phyloP scores from a whole-genome alignment of 2,329 filamentous ascomycete species.

The Ophiostoma piceae region DNA sequence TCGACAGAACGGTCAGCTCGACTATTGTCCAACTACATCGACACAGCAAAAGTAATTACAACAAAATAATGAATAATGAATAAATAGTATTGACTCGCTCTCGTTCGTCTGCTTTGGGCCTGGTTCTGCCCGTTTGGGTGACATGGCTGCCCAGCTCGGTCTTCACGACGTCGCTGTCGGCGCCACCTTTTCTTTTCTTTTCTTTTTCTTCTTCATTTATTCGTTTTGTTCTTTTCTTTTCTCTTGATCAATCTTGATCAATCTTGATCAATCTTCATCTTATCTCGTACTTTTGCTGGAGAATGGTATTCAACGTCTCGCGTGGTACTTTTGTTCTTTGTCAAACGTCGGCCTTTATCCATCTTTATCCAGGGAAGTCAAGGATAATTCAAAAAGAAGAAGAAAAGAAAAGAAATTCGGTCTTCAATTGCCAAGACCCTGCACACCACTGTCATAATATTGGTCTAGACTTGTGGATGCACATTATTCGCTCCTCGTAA shows the following conservation, averaged over 20 bases:
- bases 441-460: background rate
- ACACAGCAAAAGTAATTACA: no score
- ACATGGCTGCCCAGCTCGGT: background rate
- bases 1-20: no score
- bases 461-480: background rate
- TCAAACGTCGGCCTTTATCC: background rate
- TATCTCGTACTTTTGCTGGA: background rate
- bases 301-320: background rate
- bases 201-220: background rate
- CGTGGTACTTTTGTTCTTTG: background rate
- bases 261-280: no score
- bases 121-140: background rate
- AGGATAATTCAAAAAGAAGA: no score
- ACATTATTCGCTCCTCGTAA: background rate
- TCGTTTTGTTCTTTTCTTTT: background rate
- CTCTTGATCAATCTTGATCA: no score
- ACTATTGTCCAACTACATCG: no score
- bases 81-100: background rate
- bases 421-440: background rate
- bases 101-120: background rate
- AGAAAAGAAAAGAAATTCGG: no score
- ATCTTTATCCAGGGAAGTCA: no score
- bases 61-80: no score
- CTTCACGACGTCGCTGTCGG: background rate
- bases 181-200: background rate